phyloP scores from a whole-genome alignment of 2,329 filamentous ascomycete genomes.

The Fusarium udum region DNA sequence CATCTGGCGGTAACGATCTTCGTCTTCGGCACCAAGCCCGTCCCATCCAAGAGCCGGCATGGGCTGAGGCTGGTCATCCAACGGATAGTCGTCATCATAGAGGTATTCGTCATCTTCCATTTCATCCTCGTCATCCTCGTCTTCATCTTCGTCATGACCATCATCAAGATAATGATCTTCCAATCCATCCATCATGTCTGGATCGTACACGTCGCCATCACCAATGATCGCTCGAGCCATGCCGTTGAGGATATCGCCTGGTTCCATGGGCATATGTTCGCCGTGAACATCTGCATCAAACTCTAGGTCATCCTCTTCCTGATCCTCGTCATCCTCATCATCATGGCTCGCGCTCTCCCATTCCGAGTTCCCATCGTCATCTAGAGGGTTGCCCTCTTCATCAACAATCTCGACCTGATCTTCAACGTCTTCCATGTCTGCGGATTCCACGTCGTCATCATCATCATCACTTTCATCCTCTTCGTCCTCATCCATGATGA shows the following conservation, averaged over 20 bases:
- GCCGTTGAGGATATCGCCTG: slow-evolving; percentile 58
- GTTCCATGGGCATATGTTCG: slow-evolving; percentile 58
- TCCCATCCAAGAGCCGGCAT: slow-evolving; percentile 68
- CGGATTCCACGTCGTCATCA: slow-evolving; percentile 54
- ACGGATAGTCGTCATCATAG: slow-evolving; percentile 67
- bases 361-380: slow-evolving; percentile 67
- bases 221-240: slow-evolving; percentile 66
- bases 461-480: slow-evolving; percentile 68
- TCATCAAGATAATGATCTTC: slow-evolving; percentile 65
- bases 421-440: slow-evolving; percentile 62
- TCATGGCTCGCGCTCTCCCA: slow-evolving; percentile 68
- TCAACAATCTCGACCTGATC: slow-evolving; percentile 68
- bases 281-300: slow-evolving; percentile 67
- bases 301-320: slow-evolving; percentile 63
- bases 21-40: slow-evolving; percentile 61
- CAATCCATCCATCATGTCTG: slow-evolving; percentile 61
- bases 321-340: slow-evolving; percentile 63
- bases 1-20: slow-evolving; percentile 58
- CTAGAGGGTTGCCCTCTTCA: slow-evolving; percentile 67
- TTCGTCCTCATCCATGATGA: slow-evolving; percentile 83
- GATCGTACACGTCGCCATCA: slow-evolving; percentile 62
- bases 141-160: slow-evolving; percentile 67
- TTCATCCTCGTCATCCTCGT: slow-evolving; percentile 74
- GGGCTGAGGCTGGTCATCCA: slow-evolving; percentile 56
- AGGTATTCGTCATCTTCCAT: slow-evolving; percentile 74